A percentile compares a stretch with the other conserved stretches of the same genome.
Evolutionary conservation across 306 rosid species (phyloP).

Genomic region (Trifolium pratense): DNA sequence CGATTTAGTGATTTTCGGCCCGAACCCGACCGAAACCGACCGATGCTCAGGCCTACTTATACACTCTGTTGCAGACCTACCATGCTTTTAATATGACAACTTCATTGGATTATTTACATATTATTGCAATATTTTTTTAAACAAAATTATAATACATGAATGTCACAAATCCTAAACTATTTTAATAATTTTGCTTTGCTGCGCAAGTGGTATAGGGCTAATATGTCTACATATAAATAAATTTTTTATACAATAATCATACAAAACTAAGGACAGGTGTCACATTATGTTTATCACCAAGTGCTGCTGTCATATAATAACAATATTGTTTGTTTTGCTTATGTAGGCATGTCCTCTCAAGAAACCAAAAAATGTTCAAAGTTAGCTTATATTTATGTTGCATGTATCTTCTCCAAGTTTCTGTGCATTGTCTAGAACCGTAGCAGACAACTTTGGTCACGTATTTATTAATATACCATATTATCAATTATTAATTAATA

Average conservation of each 20-base stretch:
- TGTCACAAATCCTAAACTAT: not conserved
- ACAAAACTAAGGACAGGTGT: constrained; percentile 36
- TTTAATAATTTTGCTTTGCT: not conserved
- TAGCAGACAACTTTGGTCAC: constrained; percentile 29
- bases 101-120: not conserved
- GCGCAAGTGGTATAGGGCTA: not conserved
- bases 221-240: not conserved
- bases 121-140: not conserved
- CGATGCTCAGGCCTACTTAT: too few species aligned
- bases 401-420: constrained; percentile 50
- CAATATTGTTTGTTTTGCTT: constrained; percentile 8
- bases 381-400: constrained; percentile 24
- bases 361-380: not conserved
- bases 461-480: not conserved
- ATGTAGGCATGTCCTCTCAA: constrained; percentile 32
- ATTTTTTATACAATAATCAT: constrained; percentile 1
- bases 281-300: not conserved
- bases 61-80: not conserved
- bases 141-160: not conserved
- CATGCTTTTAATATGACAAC: not conserved
- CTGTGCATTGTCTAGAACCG: constrained; percentile 34
- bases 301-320: not conserved
- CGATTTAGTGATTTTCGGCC: too few species aligned
- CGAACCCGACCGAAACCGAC: too few species aligned
- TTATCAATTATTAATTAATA: not conserved